A percentile compares a stretch with the other conserved stretches of the same genome.
These are phyloP conservation scores for Pyrenula massariospora DNA, from an alignment of 495 filamentous ascomycete species.

Conservation along the genomic window DNA sequence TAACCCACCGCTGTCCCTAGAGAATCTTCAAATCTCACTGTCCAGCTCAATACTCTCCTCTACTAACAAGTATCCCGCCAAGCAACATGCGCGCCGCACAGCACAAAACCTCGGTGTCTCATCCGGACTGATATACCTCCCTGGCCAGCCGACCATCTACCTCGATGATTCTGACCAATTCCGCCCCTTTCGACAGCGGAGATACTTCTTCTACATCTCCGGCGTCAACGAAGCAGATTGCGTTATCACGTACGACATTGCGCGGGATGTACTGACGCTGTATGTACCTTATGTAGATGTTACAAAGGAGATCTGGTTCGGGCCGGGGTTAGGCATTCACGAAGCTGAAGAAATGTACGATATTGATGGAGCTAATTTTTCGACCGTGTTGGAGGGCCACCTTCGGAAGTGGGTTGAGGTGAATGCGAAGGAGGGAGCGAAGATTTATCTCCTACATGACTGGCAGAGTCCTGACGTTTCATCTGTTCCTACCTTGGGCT, in stretches of 20 bases:
- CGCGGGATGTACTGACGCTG: slow-evolving; percentile 58
- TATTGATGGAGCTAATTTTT: slow-evolving; percentile 62
- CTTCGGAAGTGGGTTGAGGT: slow-evolving; percentile 49
- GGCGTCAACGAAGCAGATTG: slow-evolving; percentile 76
- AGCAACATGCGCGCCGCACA: slow-evolving; percentile 67
- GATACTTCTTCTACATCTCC: slow-evolving; percentile 88
- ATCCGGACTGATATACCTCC: slow-evolving; percentile 69
- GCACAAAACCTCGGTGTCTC: slow-evolving; percentile 49
- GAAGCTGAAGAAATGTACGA: slow-evolving; percentile 72
- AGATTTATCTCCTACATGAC: slow-evolving; percentile 25
- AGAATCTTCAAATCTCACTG: too few species aligned
- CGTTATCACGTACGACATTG: slow-evolving; percentile 73
- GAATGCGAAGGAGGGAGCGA: slow-evolving; percentile 26
- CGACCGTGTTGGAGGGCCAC: slow-evolving; percentile 49
- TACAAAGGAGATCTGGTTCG: slow-evolving; percentile 83
- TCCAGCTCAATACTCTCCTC: too few species aligned
- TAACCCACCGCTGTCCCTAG: too few species aligned
- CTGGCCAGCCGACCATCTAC: slow-evolving; percentile 60
- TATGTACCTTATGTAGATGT: slow-evolving; percentile 90
- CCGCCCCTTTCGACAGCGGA: slow-evolving; percentile 70
- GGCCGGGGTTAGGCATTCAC: slow-evolving; percentile 64
- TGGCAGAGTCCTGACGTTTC: slow-evolving; percentile 32
- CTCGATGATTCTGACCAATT: slow-evolving; percentile 72
- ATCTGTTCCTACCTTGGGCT: slow-evolving; percentile 30
- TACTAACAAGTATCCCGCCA: slow-evolving; percentile 40